A percentile compares a stretch with the other conserved stretches of the same genome.
Evolutionary conservation across 441 rosid species (phyloP).

Genomic region (Gossypium davidsonii): DNA sequence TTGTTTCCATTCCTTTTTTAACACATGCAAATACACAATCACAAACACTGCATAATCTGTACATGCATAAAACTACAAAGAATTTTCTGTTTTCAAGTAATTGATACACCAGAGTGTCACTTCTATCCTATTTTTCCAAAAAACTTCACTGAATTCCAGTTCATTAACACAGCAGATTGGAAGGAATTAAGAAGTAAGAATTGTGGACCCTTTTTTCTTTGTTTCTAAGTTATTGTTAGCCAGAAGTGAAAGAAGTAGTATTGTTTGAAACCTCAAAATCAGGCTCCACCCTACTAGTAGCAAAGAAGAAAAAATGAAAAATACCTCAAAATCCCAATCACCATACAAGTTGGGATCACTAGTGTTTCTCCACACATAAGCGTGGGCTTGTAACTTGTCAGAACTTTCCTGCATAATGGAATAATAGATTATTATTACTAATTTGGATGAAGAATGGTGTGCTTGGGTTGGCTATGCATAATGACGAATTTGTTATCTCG

Average conservation of each 20-base stretch:
- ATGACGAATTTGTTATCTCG: too few relatives aligned
- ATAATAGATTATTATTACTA: background rate
- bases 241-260: background rate
- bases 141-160: too few relatives aligned
- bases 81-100: background rate
- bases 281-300: background rate
- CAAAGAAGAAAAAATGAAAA: background rate
- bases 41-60: background rate
- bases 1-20: slow-evolving; percentile 57
- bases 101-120: background rate
- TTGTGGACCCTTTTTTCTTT: too few relatives aligned
- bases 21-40: slow-evolving; percentile 3
- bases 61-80: background rate
- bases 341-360: slow-evolving; percentile 73
- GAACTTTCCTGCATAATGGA: slow-evolving; percentile 41
- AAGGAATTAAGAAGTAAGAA: background rate
- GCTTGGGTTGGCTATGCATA: background rate
- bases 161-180: too few relatives aligned
- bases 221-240: too few relatives aligned
- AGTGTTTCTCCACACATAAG: slow-evolving; percentile 63
- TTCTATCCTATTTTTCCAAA: background rate
- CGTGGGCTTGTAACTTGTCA: slow-evolving; percentile 41
- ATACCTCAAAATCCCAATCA: slow-evolving; percentile 83
- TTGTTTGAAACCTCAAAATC: background rate
- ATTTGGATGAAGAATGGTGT: background rate